Evolutionary conservation across 2,329 filamentous ascomycete genomes (phyloP).

Genomic region (Aureobasidium musti): DNA sequence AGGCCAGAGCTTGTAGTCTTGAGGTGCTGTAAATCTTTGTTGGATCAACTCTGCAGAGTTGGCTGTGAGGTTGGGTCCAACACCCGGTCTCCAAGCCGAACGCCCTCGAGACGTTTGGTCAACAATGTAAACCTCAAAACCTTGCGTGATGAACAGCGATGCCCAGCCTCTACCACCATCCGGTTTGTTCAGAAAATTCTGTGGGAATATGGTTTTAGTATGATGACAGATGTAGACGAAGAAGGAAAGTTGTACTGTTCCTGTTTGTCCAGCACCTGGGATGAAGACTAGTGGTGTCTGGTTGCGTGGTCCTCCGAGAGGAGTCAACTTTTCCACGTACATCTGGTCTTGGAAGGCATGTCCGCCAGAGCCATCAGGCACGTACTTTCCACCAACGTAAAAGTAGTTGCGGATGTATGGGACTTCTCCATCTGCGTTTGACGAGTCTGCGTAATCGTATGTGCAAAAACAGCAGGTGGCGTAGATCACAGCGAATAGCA

Average conservation of each 20-base stretch:
- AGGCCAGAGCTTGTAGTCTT: constrained; percentile 45
- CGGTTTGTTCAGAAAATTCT: constrained; percentile 51
- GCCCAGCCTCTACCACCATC: constrained; percentile 53
- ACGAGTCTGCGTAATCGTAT: background rate
- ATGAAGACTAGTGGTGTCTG: constrained; percentile 47
- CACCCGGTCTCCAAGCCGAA: constrained; percentile 32
- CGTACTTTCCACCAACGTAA: constrained; percentile 36
- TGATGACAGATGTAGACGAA: background rate
- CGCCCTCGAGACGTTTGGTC: constrained; percentile 46
- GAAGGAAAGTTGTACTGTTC: constrained; percentile 39
- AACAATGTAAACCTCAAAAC: constrained; percentile 51
- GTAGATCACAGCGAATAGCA: background rate
- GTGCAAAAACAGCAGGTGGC: background rate
- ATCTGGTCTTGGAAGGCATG: constrained; percentile 49
- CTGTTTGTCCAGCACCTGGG: constrained; percentile 49
- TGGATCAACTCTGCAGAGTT: constrained; percentile 39
- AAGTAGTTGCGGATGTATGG: constrained; percentile 31
- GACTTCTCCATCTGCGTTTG: background rate
- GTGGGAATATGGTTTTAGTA: background rate
- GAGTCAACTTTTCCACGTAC: constrained; percentile 56
- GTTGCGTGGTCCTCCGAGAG: constrained; percentile 35
- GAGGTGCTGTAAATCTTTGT: constrained; percentile 42
- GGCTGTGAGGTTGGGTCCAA: background rate
- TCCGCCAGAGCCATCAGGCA: constrained; percentile 22
- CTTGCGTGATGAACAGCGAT: constrained; percentile 49